Percentiles rank a stretch among this genome's conserved stretches.
phyloP scores from a whole-genome alignment of 148 eudicot species.

The Nepenthes mirabilis region DNA sequence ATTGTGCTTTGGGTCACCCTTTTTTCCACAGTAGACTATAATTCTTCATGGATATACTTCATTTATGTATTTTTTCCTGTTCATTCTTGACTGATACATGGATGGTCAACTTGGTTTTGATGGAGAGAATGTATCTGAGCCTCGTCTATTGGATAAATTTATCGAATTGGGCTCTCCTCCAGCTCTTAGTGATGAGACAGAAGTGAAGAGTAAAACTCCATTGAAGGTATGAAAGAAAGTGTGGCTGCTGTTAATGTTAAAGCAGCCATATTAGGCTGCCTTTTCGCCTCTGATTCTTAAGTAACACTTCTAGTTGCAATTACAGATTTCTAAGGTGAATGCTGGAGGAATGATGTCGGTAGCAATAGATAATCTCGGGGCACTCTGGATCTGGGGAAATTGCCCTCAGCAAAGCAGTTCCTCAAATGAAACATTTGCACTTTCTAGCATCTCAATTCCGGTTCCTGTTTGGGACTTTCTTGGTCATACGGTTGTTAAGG shows the following conservation, averaged over 20 bases:
- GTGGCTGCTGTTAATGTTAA: neutral
- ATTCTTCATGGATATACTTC: no score
- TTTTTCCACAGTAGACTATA: no score
- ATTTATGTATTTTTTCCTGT: neutral
- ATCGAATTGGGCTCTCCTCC: constrained; percentile 26
- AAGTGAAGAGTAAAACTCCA: constrained; percentile 18
- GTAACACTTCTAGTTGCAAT: neutral
- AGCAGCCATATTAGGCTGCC: no score
- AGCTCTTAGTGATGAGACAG: constrained; percentile 23
- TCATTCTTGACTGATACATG: constrained; percentile 32
- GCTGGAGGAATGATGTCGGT: constrained; percentile 96
- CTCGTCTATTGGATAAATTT: constrained; percentile 38
- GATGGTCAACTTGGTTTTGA: constrained; percentile 74
- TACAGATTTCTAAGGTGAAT: constrained; percentile 52
- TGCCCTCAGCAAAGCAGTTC: constrained; percentile 47
- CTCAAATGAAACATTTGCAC: constrained; percentile 20
- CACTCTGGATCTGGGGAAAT: constrained; percentile 88
- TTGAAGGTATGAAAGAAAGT: constrained; percentile 36
- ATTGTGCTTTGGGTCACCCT: no score
- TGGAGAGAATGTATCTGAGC: constrained; percentile 38
- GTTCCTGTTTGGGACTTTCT: constrained; percentile 48
- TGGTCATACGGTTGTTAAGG: constrained; percentile 80
- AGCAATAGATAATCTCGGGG: constrained; percentile 65
- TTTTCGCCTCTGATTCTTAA: neutral
- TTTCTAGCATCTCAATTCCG: constrained; percentile 32